Conservation (phyloP, 805 yeast genomes). For the Saccharomycopsis guyanensis region DNA sequence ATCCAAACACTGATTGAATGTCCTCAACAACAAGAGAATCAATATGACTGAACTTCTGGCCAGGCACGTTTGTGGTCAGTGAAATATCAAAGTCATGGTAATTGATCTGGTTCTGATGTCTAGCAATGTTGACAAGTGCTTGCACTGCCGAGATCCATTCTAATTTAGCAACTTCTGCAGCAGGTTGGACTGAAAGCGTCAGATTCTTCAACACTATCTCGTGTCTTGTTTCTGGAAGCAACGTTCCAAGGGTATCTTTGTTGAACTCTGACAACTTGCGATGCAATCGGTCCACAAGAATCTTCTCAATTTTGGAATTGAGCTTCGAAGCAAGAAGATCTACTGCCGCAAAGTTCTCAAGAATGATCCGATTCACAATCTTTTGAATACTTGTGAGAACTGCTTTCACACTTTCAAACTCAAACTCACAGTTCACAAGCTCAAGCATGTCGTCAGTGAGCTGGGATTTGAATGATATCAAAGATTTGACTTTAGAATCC, state of each 20-base stretch:
- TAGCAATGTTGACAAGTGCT: conserved; percentile 22
- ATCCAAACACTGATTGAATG: conserved; percentile 23
- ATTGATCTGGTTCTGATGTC: conserved; percentile 25
- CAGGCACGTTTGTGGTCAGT: neutral
- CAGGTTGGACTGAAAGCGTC: conserved; percentile 33
- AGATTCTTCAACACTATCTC: conserved; percentile 32
- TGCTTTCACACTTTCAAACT: conserved; percentile 18
- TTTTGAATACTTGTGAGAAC: conserved; percentile 30
- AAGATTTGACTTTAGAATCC: conserved; percentile 27
- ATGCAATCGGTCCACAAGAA: conserved; percentile 27
- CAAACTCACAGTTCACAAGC: conserved; percentile 27
- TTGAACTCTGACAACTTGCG: neutral
- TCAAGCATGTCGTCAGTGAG: conserved; percentile 24
- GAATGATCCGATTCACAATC: conserved; percentile 29
- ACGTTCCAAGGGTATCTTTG: conserved; percentile 2
- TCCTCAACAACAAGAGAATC: conserved; percentile 13
- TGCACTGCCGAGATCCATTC: conserved; percentile 26
- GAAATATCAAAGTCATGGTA: conserved; percentile 24
- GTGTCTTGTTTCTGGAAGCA: conserved; percentile 27
- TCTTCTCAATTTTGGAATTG: conserved; percentile 28
- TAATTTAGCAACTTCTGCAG: conserved; percentile 32
- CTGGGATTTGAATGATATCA: conserved; percentile 26
- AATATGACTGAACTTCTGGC: neutral
- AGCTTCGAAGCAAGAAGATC: conserved; percentile 27
- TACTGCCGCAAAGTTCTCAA: conserved; percentile 33